These are phyloP conservation scores for Thielaviopsis musarum DNA, from an alignment of 2,329 filamentous ascomycete genomes.

Conservation along the genomic window DNA sequence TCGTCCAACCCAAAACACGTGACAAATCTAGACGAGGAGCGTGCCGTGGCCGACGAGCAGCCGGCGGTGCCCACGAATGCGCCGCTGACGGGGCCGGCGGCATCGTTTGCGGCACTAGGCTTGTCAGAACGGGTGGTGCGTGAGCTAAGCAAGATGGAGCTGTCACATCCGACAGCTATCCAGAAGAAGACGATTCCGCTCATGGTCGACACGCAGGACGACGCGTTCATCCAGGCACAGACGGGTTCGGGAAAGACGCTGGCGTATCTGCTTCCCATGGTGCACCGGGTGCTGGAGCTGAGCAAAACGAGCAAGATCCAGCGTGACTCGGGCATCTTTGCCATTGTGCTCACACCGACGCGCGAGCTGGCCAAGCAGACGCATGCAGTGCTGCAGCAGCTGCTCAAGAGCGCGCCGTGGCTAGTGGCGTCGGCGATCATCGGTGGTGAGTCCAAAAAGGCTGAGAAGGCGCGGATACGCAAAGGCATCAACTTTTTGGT, in stretches of 20 bases:
- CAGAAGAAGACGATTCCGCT: slow-evolving; percentile 79
- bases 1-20: slow-evolving; percentile 68
- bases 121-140: slow-evolving; percentile 64
- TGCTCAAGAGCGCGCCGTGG: slow-evolving; percentile 84
- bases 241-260: slow-evolving; percentile 96
- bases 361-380: slow-evolving; percentile 93
- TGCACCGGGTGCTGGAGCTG: slow-evolving; percentile 71
- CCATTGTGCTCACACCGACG: slow-evolving; percentile 84
- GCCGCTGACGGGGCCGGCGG: slow-evolving; percentile 65
- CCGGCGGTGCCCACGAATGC: slow-evolving; percentile 73
- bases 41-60: slow-evolving; percentile 27
- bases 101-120: slow-evolving; percentile 74
- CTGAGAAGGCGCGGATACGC: slow-evolving; percentile 81
- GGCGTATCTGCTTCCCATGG: slow-evolving; percentile 83
- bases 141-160: slow-evolving; percentile 70
- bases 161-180: slow-evolving; percentile 86
- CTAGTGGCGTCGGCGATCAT: slow-evolving; percentile 77
- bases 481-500: slow-evolving; percentile 95
- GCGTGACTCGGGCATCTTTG: slow-evolving; percentile 78
- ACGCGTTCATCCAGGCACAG: slow-evolving; percentile 93
- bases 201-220: slow-evolving; percentile 61
- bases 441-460: slow-evolving; percentile 51
- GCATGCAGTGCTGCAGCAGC: slow-evolving; percentile 63
- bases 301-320: slow-evolving; percentile 50
- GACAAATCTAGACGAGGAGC: slow-evolving; percentile 38